Evolutionary conservation across 148 eudicot species (phyloP), one percentile per base, ranked within the genome.

Genomic region (Rhododendron henanense): DNA sequence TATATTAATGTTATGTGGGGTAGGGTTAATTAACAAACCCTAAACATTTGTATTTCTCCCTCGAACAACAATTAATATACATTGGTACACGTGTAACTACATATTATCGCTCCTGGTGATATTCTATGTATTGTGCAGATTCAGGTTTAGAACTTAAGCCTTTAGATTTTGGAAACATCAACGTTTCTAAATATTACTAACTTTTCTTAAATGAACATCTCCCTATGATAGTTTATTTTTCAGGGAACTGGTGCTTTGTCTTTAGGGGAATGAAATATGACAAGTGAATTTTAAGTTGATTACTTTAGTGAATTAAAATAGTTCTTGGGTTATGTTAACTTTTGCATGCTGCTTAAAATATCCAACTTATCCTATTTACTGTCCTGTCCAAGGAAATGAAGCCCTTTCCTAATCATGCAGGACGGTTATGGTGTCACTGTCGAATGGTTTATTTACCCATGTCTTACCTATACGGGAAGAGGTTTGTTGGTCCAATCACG

Each of bases 391-490:
- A 84, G 73, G 18, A 85, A 79, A 16, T 39, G 80, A 84, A 59
- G 31, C 3, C 4, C 47, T 63, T 74, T 47, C 53, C n/a, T 19
- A 59, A 59, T 44, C 18, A 78, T 80, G 88, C 94, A 97, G 99
- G 99, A 92, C 92, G 96, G 90, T 95, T 97, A 98, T 97, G 98
- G 98, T 95, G 99, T 88, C 98, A 97, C 92, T 97, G 98, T 88
- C 93, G 99, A 63, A 94, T 97, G 99, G 98, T 97, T 89, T 97
- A 97, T 90, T 90, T 97, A 88, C 99, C 99, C 23, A 95, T 97
- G 98, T 97, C 96, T 83, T 97, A 93, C 90, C 89, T 95, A 88
- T 97, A 97, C 85, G 99, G 98, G 85, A 97, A 93, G 91, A 92
- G 99, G 86, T 95, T 97, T 91, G 97, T 97, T 87, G 99, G 98